Conservation (phyloP, 2,329 filamentous ascomycete species). For the Parasarocladium wereldwijsianum region DNA sequence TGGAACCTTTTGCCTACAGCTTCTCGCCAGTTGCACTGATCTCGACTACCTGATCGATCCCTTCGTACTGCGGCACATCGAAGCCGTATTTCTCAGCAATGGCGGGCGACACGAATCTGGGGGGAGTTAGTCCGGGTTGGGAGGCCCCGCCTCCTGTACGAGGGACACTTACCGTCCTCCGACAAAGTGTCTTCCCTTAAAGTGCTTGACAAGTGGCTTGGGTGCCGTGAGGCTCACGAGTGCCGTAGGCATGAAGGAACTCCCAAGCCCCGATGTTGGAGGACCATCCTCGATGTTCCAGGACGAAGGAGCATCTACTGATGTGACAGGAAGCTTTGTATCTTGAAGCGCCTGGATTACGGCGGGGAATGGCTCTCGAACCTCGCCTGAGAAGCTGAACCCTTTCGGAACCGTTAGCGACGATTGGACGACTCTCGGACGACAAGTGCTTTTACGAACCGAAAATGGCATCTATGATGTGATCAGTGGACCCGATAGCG, state of each 20-base stretch:
- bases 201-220: constrained; percentile 76
- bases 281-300: constrained; percentile 89
- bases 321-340: constrained; percentile 62
- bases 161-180: constrained; percentile 55
- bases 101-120: constrained; percentile 61
- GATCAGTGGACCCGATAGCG: constrained; percentile 55
- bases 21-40: constrained; percentile 37
- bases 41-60: constrained; percentile 81
- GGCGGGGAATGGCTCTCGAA: constrained; percentile 78
- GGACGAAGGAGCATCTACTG: constrained; percentile 84
- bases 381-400: constrained; percentile 83
- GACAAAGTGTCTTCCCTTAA: constrained; percentile 78
- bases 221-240: constrained; percentile 85
- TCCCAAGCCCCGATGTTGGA: constrained; percentile 60
- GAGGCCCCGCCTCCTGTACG: too few species aligned
- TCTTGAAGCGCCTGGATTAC: constrained; percentile 67
- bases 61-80: constrained; percentile 69
- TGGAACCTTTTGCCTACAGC: constrained; percentile 24
- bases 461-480: constrained; percentile 87
- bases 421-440: constrained; percentile 1
- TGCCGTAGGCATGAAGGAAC: constrained; percentile 63
- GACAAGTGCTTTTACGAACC: constrained; percentile 32
- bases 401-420: constrained; percentile 27
- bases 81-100: constrained; percentile 79
- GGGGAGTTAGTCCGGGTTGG: constrained; percentile 5